phyloP scores from a whole-genome alignment of 1,284 basidiomycete genomes.

The Heterobasidion parviporum region DNA sequence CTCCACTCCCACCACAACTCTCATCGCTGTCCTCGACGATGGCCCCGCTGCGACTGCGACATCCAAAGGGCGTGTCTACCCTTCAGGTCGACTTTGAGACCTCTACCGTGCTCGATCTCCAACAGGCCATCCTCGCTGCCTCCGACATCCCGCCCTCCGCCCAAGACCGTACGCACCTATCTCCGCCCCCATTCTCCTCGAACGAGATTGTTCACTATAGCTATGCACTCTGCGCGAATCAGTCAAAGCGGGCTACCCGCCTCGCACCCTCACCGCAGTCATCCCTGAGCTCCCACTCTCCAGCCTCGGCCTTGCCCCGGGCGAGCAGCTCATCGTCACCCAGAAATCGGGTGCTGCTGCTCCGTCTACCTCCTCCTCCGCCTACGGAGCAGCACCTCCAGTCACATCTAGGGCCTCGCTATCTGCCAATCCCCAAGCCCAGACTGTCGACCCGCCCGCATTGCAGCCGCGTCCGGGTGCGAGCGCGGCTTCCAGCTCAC shows the following conservation, averaged over 20 bases:
- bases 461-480: not conserved
- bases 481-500: constrained; percentile 7
- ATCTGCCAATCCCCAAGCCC: constrained; percentile 7
- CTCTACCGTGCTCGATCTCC: constrained; percentile 64
- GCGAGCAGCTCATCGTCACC: constrained; percentile 80
- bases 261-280: constrained; percentile 52
- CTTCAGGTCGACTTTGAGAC: constrained; percentile 59
- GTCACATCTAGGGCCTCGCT: constrained; percentile 11
- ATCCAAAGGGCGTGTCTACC: constrained; percentile 76
- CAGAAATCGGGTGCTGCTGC: constrained; percentile 27
- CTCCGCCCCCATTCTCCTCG: not conserved
- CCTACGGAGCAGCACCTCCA: constrained; percentile 7
- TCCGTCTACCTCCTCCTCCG: constrained; percentile 1
- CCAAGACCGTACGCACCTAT: constrained; percentile 58
- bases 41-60: constrained; percentile 66
- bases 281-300: constrained; percentile 66
- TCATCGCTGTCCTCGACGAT: constrained; percentile 23
- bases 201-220: constrained; percentile 1
- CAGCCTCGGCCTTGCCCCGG: constrained; percentile 66
- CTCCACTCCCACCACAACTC: not conserved
- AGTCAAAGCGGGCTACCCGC: constrained; percentile 88
- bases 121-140: constrained; percentile 56
- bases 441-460: constrained; percentile 1
- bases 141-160: constrained; percentile 69
- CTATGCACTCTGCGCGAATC: constrained; percentile 1